Evolutionary conservation across 805 yeast genomes (phyloP), one percentile per base, ranked within the genome.

Genomic region (Yarrowia keelungensis): DNA sequence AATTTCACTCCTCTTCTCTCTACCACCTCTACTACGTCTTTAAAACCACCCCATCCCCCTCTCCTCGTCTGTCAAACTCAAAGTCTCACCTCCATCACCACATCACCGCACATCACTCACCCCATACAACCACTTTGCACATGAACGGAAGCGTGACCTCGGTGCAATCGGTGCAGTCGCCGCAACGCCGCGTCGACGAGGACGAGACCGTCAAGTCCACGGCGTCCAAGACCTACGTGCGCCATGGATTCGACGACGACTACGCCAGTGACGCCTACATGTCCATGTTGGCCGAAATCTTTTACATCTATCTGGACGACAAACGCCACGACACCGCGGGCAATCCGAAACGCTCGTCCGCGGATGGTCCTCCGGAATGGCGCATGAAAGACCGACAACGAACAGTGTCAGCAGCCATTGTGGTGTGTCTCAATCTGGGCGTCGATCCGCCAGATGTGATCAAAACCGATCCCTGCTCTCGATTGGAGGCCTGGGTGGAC

Each of bases 361-460:
- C 87, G 1, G 85, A 82, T 10, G 51, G 51, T 2, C 87, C 83
- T 39, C 79, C 86, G 2, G 98, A 94, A 75, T 95, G 99, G 99
- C 90, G 96, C 72, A 90, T 92, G 84, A 87, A 89, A 70, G 97
- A 92, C 73, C 85, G 97, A 53, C 97, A 90, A 75, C 90, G 93
- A 76, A 95, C 99, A 1, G 92, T 93, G 12, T 88, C 91, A 68
- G 99, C 98, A 0, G 98, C 97, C 15, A 81, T 95, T 9, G 92
- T 95, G 62, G 80, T 95, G 61, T 95, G 99, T 77, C 81, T 95
- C 46, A 95, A 95, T 75, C 79, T 94, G 35, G 98, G 98, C 9
- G 97, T 95, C 1, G 98, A 94, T 73, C 99, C 99, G 2, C 99
- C 99, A 0, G 99, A 95, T 78, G 87, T 93, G 36, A 87, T 91